Conservation (phyloP, 768 basidiomycete genomes). For the Kwoniella europaea region DNA sequence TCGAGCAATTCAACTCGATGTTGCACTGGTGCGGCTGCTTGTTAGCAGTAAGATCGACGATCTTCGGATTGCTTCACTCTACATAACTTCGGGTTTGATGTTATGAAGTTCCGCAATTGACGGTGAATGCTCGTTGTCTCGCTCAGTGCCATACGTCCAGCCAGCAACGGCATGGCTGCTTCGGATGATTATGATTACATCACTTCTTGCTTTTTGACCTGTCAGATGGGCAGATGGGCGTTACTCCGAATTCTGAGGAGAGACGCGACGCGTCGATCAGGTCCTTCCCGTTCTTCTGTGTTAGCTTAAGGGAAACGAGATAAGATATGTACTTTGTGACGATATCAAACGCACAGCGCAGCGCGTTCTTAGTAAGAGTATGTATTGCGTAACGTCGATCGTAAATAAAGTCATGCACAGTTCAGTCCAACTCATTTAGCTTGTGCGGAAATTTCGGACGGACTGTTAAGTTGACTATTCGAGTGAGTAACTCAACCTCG, state of each 20-base stretch:
- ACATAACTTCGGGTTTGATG: neutral
- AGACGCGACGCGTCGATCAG: constrained; percentile 26
- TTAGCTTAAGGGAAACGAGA: neutral
- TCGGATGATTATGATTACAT: neutral
- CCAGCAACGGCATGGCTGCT: neutral
- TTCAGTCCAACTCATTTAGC: neutral
- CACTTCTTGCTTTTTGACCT: constrained; percentile 4
- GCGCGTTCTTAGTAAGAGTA: no score
- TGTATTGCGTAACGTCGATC: neutral
- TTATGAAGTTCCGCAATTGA: neutral
- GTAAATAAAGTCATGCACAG: neutral
- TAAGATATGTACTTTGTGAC: neutral
- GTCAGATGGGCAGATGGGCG: neutral
- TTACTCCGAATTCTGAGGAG: neutral
- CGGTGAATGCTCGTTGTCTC: neutral
- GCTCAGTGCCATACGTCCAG: neutral
- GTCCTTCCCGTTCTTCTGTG: constrained; percentile 5
- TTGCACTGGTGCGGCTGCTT: neutral
- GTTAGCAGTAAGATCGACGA: neutral
- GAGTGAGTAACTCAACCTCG: no score
- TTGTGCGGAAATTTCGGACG: neutral
- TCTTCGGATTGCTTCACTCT: neutral
- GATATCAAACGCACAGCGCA: neutral
- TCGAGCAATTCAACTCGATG: neutral
- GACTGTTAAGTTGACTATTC: no score